phyloP scores from a whole-genome alignment of 441 rosid species.

The Euphorbia corollata region DNA sequence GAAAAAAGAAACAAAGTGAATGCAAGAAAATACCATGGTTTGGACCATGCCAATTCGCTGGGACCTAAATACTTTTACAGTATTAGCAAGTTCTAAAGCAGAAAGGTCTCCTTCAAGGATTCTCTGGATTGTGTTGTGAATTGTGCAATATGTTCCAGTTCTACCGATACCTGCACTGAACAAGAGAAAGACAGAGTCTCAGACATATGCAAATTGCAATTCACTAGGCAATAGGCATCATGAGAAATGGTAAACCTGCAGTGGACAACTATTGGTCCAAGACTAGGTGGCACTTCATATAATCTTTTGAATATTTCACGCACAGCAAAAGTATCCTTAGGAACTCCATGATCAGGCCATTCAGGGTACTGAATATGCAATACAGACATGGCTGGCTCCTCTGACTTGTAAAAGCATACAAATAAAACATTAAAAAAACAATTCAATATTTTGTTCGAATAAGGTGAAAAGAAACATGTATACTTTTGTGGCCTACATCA shows the following conservation, averaged over 20 bases:
- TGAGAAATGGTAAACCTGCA: conserved; percentile 58
- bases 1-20: background rate
- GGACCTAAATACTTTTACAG: conserved; percentile 55
- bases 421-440: background rate
- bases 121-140: conserved; percentile 84
- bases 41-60: conserved; percentile 90
- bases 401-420: conserved; percentile 38
- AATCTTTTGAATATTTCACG: conserved; percentile 73
- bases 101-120: conserved; percentile 80
- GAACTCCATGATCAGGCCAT: conserved; percentile 99
- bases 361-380: conserved; percentile 80
- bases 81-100: conserved; percentile 60
- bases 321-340: conserved; percentile 56
- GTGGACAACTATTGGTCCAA: conserved; percentile 84
- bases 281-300: conserved; percentile 44
- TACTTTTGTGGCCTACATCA: background rate
- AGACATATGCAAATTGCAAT: conserved; percentile 17
- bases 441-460: background rate
- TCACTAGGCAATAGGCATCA: background rate
- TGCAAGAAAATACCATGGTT: conserved; percentile 48
- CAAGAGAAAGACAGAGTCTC: conserved; percentile 22
- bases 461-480: background rate
- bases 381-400: conserved; percentile 52
- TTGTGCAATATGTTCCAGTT: conserved; percentile 84
- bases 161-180: conserved; percentile 97